Conservation (phyloP, 805 yeast genomes). For the Nakazawaea pomicola region DNA sequence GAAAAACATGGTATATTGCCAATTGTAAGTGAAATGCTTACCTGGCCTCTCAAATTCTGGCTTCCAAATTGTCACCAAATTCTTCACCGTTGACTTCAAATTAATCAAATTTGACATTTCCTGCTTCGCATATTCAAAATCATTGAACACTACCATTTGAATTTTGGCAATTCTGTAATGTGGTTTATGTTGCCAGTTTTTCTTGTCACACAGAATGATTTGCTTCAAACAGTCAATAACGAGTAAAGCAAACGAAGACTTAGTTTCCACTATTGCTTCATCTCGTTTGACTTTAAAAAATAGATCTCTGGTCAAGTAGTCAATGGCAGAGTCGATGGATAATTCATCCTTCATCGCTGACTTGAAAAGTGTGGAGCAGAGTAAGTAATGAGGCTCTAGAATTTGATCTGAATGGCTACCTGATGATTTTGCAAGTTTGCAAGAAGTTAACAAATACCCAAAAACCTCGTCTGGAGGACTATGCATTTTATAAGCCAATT, state of each 20-base stretch:
- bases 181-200: constrained; percentile 91
- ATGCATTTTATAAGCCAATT: constrained; percentile 28
- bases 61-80: constrained; percentile 85
- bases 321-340: constrained; percentile 31
- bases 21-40: constrained; percentile 77
- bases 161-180: constrained; percentile 66
- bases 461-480: constrained; percentile 29
- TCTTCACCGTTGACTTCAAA: constrained; percentile 61
- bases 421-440: constrained; percentile 33
- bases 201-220: constrained; percentile 59
- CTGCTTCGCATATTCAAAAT: constrained; percentile 48
- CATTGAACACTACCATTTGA: constrained; percentile 46
- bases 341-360: constrained; percentile 36
- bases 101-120: constrained; percentile 63
- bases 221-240: constrained; percentile 43
- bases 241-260: constrained; percentile 28
- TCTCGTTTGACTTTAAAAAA: constrained; percentile 19
- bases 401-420: constrained; percentile 46
- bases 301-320: constrained; percentile 33
- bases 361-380: constrained; percentile 57
- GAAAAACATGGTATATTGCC: constrained; percentile 61
- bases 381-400: constrained; percentile 74
- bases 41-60: constrained; percentile 92
- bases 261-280: constrained; percentile 11
- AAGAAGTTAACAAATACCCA: constrained; percentile 38